Conservation (phyloP, 1,139 yeast species). For the Suhomyces coccinellae region DNA sequence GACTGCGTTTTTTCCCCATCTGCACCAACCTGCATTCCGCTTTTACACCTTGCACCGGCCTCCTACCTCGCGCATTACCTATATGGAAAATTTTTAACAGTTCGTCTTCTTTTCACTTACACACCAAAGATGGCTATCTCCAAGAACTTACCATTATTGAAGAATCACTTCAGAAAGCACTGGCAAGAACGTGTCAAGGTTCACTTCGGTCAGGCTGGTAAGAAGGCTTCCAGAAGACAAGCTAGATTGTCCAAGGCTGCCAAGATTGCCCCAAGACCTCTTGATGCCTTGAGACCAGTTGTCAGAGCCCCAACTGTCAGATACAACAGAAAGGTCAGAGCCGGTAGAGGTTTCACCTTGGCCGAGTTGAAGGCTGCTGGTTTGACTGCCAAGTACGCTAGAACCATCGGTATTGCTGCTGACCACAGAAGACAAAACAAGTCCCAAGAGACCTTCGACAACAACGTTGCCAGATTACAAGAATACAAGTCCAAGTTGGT, state of each 20-base stretch:
- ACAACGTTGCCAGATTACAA: conserved; percentile 93
- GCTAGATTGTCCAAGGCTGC: conserved; percentile 96
- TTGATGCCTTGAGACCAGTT: conserved; percentile 94
- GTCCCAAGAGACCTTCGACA: conserved; percentile 92
- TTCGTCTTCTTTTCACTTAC: conserved; percentile 8
- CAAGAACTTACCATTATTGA: conserved; percentile 96
- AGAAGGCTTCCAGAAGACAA: conserved; percentile 95
- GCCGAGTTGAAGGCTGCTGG: conserved; percentile 99
- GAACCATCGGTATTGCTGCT: conserved; percentile 97
- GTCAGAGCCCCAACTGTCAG: conserved; percentile 98
- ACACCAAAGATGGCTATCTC: conserved; percentile 72
- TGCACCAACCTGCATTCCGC: conserved; percentile 4
- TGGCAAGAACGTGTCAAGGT: conserved; percentile 99
- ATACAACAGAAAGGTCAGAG: conserved; percentile 99
- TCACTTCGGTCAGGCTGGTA: conserved; percentile 99
- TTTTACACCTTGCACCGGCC: conserved; percentile 8
- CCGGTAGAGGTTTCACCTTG: conserved; percentile 98
- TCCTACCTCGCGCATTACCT: conserved; percentile 9
- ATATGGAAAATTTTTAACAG: conserved; percentile 13
- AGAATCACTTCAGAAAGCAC: conserved; percentile 98
- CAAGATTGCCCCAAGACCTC: conserved; percentile 94
- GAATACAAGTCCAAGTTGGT: conserved; percentile 96
- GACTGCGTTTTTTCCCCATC: conserved; percentile 12
- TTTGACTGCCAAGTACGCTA: conserved; percentile 91
- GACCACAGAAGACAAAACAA: conserved; percentile 99